phyloP scores from a whole-genome alignment of 2,329 filamentous ascomycete species.

The Cercospora berteroae region DNA sequence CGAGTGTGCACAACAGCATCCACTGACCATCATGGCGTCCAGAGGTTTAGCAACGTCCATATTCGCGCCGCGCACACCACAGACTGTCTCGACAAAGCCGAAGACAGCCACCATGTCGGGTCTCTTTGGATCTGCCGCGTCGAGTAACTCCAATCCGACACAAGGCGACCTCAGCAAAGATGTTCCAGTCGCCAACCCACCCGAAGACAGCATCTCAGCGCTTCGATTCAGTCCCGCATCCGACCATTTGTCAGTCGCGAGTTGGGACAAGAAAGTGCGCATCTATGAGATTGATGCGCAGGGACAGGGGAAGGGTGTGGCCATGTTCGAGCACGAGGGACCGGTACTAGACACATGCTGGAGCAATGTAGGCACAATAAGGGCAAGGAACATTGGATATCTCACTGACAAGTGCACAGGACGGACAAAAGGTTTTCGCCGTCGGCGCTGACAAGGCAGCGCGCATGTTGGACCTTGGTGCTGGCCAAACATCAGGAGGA shows the following conservation, averaged over 20 bases:
- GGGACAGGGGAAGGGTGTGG: conserved; percentile 80
- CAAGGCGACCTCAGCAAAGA: conserved; percentile 90
- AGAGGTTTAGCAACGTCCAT: neutral
- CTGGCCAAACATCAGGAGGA: conserved; percentile 42
- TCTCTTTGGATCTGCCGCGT: conserved; percentile 54
- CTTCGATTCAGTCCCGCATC: conserved; percentile 73
- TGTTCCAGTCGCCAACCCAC: conserved; percentile 72
- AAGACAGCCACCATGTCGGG: conserved; percentile 15
- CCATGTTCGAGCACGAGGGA: conserved; percentile 79
- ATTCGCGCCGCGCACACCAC: neutral
- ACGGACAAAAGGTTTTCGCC: conserved; percentile 84
- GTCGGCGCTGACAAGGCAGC: conserved; percentile 88
- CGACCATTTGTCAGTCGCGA: conserved; percentile 84
- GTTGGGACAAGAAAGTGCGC: conserved; percentile 97
- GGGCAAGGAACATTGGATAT: neutral
- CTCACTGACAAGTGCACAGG: conserved; percentile 53
- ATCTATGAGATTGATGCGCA: conserved; percentile 85
- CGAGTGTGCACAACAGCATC: neutral
- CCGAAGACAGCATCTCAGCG: conserved; percentile 86
- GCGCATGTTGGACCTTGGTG: conserved; percentile 78
- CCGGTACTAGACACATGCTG: conserved; percentile 84
- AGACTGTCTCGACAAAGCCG: neutral
- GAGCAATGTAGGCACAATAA: conserved; percentile 66
- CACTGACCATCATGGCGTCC: conserved; percentile 1
- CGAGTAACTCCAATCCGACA: conserved; percentile 62